Conservation (phyloP, 805 yeast genomes). For the Jamesozyma spencerorum region DNA sequence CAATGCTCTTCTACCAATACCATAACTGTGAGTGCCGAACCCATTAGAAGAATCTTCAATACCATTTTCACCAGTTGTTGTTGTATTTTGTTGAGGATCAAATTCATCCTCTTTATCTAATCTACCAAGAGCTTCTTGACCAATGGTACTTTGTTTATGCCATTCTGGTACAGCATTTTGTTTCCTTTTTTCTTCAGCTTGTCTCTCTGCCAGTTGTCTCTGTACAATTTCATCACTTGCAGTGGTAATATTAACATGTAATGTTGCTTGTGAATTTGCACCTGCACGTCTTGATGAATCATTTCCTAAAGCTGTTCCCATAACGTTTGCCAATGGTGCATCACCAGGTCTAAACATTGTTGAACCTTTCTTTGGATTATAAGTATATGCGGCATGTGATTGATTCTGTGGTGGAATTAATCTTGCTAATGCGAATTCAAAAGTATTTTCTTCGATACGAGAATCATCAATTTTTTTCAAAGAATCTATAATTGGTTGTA, state of each 20-base stretch:
- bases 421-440: conserved; percentile 72
- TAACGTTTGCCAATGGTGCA: conserved; percentile 14
- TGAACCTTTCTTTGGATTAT: conserved; percentile 39
- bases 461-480: conserved; percentile 76
- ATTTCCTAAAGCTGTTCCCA: conserved; percentile 30
- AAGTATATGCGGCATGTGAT: conserved; percentile 60
- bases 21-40: conserved; percentile 7
- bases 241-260: conserved; percentile 79
- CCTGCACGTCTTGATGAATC: conserved; percentile 42
- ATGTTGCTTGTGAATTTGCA: conserved; percentile 67
- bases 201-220: conserved; percentile 54
- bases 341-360: conserved; percentile 37
- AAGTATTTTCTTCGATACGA: conserved; percentile 76
- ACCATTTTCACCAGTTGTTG: conserved; percentile 3
- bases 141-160: conserved; percentile 90
- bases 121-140: conserved; percentile 49
- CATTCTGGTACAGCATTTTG: conserved; percentile 96
- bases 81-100: conserved; percentile 18
- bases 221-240: conserved; percentile 73
- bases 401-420: conserved; percentile 77
- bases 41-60: conserved; percentile 1
- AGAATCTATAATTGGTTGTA: conserved; percentile 78
- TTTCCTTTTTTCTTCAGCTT: conserved; percentile 62
- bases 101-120: conserved; percentile 43
- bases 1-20: conserved; percentile 15